Percentiles rank a stretch among this genome's conserved stretches.
phyloP scores from a whole-genome alignment of 2,329 filamentous ascomycete species.

The Ophidiomyces ophidiicola region DNA sequence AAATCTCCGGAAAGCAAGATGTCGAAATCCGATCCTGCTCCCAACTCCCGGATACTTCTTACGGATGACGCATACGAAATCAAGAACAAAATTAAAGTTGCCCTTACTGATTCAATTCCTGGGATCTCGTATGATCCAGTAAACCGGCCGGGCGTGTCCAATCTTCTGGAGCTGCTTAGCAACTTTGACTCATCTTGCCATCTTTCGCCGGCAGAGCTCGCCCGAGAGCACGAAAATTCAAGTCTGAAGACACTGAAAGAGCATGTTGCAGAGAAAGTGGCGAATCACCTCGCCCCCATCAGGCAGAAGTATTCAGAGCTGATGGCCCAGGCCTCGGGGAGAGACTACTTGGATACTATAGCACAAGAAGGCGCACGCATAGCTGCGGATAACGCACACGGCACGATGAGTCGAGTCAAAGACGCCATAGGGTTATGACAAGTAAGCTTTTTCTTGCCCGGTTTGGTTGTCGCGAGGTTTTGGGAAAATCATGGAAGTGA shows the following conservation, averaged over 20 bases:
- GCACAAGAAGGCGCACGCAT: conserved; percentile 13
- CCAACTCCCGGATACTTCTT: conserved; percentile 67
- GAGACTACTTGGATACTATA: conserved; percentile 11
- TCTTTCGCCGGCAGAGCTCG: conserved; percentile 35
- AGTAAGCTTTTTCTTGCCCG: not conserved
- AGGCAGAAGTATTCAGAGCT: conserved; percentile 22
- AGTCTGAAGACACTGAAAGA: conserved; percentile 52
- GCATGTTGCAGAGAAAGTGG: conserved; percentile 42
- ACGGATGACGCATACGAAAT: conserved; percentile 59
- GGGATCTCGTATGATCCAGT: conserved; percentile 60
- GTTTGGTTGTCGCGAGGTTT: too few species aligned
- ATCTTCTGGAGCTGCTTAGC: conserved; percentile 69
- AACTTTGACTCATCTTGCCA: conserved; percentile 43
- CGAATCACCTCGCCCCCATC: conserved; percentile 22
- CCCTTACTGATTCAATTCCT: conserved; percentile 60
- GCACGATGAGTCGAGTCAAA: conserved; percentile 14
- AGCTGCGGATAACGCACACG: conserved; percentile 14
- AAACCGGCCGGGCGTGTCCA: conserved; percentile 68
- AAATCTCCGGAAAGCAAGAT: conserved; percentile 69
- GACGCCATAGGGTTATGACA: conserved; percentile 13
- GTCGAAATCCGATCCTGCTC: conserved; percentile 73
- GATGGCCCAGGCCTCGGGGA: conserved; percentile 8
- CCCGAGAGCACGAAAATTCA: conserved; percentile 32
- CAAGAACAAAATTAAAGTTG: conserved; percentile 53
- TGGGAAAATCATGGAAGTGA: too few species aligned